phyloP scores from a whole-genome alignment of 1,139 yeast genomes.

The Suhomyces chickasaworum region DNA sequence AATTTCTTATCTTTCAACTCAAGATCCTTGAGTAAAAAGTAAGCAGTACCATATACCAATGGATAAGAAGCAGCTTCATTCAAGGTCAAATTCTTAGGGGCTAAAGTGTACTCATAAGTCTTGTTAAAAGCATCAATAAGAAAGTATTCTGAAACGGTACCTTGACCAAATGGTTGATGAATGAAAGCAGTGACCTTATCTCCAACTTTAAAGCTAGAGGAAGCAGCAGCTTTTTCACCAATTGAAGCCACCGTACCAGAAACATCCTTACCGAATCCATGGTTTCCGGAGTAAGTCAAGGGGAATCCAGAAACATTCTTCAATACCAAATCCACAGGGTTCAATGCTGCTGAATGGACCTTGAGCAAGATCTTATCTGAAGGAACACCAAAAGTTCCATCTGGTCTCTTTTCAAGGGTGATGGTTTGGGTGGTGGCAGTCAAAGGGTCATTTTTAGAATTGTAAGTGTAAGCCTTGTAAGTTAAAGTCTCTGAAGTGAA shows the following conservation, averaged over 20 bases:
- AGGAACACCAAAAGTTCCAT: slow-evolving; percentile 39
- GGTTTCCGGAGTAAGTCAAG: slow-evolving; percentile 29
- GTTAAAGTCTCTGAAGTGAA: slow-evolving; percentile 19
- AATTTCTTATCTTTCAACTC: slow-evolving; percentile 38
- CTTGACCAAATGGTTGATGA: slow-evolving; percentile 47
- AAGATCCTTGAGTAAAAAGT: slow-evolving; percentile 37
- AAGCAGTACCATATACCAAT: slow-evolving; percentile 60
- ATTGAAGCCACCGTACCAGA: slow-evolving; percentile 64
- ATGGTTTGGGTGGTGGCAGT: slow-evolving; percentile 18
- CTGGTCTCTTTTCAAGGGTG: slow-evolving; percentile 30
- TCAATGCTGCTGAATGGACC: slow-evolving; percentile 59
- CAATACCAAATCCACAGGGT: slow-evolving; percentile 67
- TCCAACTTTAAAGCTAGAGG: slow-evolving; percentile 49
- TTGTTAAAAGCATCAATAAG: slow-evolving; percentile 47
- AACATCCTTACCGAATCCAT: slow-evolving; percentile 71
- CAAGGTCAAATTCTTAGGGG: slow-evolving; percentile 51
- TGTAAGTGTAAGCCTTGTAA: slow-evolving; percentile 24
- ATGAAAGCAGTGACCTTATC: slow-evolving; percentile 66
- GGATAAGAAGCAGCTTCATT: slow-evolving; percentile 64
- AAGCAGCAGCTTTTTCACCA: slow-evolving; percentile 44
- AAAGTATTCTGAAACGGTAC: slow-evolving; percentile 50
- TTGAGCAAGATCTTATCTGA: slow-evolving; percentile 56
- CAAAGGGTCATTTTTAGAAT: slow-evolving; percentile 17
- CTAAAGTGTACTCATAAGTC: slow-evolving; percentile 38
- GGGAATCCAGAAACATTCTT: slow-evolving; percentile 32